These are phyloP conservation scores for Flammula alnicola DNA, from an alignment of 1,284 basidiomycete genomes.

Conservation along the genomic window DNA sequence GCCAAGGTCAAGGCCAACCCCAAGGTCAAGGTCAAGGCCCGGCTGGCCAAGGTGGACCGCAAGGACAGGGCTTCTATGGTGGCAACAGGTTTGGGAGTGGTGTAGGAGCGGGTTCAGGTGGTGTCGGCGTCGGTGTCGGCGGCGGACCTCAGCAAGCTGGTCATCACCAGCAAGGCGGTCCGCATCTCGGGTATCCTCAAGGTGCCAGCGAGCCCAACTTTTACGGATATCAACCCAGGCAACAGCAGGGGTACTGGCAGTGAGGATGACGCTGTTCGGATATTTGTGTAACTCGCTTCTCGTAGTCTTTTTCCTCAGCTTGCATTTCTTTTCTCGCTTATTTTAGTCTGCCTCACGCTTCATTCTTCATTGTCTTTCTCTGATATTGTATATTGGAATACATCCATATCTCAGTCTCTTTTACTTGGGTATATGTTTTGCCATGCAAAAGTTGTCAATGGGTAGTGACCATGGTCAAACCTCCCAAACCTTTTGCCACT, in stretches of 20 bases:
- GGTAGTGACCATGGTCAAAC: too few species aligned
- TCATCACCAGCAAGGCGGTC: slow-evolving; percentile 54
- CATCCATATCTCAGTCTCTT: slow-evolving; percentile 31
- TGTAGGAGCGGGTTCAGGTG: slow-evolving; percentile 40
- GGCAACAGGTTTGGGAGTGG: slow-evolving; percentile 61
- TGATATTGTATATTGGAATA: slow-evolving; percentile 33
- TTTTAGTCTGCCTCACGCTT: slow-evolving; percentile 22
- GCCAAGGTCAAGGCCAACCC: slow-evolving; percentile 42
- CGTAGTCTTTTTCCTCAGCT: too few species aligned
- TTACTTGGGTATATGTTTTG: slow-evolving; percentile 34
- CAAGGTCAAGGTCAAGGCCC: slow-evolving; percentile 49
- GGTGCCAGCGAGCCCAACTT: slow-evolving; percentile 64
- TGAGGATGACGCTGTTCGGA: slow-evolving; percentile 27
- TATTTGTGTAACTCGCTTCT: too few species aligned
- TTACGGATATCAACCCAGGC: slow-evolving; percentile 69
- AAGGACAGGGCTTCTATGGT: slow-evolving; percentile 65
- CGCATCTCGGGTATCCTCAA: slow-evolving; percentile 70
- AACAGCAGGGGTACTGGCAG: slow-evolving; percentile 77
- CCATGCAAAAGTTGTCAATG: too few species aligned
- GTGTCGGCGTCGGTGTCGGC: slow-evolving; percentile 38
- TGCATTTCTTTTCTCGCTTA: not conserved
- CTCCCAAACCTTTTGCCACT: too few species aligned
- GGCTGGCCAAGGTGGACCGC: slow-evolving; percentile 47
- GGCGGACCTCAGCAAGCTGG: slow-evolving; percentile 53
- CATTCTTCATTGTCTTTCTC: slow-evolving; percentile 31